Conservation (phyloP, 1,284 basidiomycete genomes). For the Cronartium quercuum region DNA sequence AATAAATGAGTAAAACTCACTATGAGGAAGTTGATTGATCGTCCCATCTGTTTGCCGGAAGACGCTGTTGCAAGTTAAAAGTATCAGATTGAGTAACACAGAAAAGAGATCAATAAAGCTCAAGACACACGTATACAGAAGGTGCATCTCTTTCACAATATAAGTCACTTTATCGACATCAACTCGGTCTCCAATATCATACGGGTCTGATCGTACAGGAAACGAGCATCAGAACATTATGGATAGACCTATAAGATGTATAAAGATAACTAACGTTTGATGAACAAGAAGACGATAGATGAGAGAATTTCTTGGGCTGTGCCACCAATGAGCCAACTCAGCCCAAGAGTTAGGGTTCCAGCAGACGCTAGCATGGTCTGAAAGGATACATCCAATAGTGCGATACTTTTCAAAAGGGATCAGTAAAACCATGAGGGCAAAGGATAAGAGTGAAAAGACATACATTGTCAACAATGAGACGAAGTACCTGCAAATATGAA, state of each 20-base stretch:
- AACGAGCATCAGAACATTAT: neutral
- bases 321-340: constrained; percentile 81
- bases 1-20: neutral
- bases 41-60: constrained; percentile 53
- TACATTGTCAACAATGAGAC: constrained; percentile 45
- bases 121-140: constrained; percentile 63
- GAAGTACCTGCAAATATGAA: constrained; percentile 32
- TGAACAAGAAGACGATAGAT: constrained; percentile 78
- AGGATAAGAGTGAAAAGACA: neutral
- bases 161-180: constrained; percentile 58
- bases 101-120: constrained; percentile 39
- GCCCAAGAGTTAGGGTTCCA: constrained; percentile 72
- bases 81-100: neutral
- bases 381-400: constrained; percentile 45
- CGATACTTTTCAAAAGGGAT: constrained; percentile 32
- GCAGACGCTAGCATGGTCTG: constrained; percentile 54
- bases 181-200: constrained; percentile 79
- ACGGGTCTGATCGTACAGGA: constrained; percentile 57
- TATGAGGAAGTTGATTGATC: constrained; percentile 63
- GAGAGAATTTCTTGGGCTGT: constrained; percentile 55
- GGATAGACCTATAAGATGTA: neutral
- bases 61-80: constrained; percentile 39
- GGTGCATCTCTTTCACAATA: constrained; percentile 77
- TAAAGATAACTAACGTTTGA: constrained; percentile 53
- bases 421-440: neutral